Conservation (phyloP, 768 basidiomycete genomes). For the Epithele typhae region DNA sequence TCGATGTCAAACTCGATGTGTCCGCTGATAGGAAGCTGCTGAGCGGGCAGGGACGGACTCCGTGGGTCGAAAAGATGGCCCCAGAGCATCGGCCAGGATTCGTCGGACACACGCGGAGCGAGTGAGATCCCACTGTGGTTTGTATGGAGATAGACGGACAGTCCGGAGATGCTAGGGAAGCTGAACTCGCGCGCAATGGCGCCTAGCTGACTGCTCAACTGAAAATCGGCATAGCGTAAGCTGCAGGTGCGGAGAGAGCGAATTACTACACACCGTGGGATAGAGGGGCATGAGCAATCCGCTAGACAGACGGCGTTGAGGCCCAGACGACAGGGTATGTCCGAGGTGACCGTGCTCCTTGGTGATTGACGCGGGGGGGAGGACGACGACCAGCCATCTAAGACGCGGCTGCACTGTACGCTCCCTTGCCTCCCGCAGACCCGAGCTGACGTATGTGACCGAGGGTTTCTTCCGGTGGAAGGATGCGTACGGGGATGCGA, state of each 20-base stretch:
- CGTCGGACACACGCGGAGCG: conserved; percentile 74
- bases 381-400: conserved; percentile 59
- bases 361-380: conserved; percentile 57
- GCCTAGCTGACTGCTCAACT: conserved; percentile 75
- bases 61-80: conserved; percentile 49
- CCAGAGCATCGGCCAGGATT: conserved; percentile 74
- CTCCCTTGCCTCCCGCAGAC: conserved; percentile 22
- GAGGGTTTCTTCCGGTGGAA: conserved; percentile 17
- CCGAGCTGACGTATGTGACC: conserved; percentile 40
- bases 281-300: conserved; percentile 74
- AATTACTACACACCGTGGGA: conserved; percentile 50
- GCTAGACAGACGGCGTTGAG: conserved; percentile 55
- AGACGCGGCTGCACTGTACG: conserved; percentile 23
- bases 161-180: conserved; percentile 69
- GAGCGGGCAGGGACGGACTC: conserved; percentile 25
- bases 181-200: conserved; percentile 81
- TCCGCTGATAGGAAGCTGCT: conserved; percentile 61
- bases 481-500: conserved; percentile 2
- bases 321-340: conserved; percentile 53
- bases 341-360: conserved; percentile 58
- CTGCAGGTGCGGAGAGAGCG: background rate
- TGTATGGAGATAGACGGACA: conserved; percentile 77
- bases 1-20: conserved; percentile 89
- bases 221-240: background rate
- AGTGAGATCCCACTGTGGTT: conserved; percentile 49